A percentile compares a stretch with the other conserved stretches of the same genome.
phyloP scores from a whole-genome alignment of 306 rosid genomes.

The Purshia tridentata region DNA sequence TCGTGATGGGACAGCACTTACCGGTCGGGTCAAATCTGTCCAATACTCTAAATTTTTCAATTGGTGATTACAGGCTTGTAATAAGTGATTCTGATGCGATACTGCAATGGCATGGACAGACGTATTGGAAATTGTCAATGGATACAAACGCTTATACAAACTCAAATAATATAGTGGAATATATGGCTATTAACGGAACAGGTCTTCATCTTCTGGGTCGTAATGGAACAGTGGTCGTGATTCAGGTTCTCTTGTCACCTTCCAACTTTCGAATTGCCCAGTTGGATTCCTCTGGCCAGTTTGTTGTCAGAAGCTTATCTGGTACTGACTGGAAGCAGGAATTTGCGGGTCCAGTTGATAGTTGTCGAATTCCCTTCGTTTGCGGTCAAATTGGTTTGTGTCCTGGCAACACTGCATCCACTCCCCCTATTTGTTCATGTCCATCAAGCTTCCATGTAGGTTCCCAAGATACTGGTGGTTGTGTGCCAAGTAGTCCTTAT shows the following conservation, averaged over 20 bases:
- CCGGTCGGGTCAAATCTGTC: constrained; percentile 52
- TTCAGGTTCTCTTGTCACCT: constrained; percentile 44
- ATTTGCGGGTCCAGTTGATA: constrained; percentile 53
- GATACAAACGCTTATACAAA: constrained; percentile 36
- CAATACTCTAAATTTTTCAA: constrained; percentile 45
- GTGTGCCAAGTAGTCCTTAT: constrained; percentile 61
- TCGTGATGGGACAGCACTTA: constrained; percentile 69
- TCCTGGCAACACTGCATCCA: constrained; percentile 30
- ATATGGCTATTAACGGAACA: constrained; percentile 55
- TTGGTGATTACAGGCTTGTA: constrained; percentile 49
- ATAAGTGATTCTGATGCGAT: constrained; percentile 57
- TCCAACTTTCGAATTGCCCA: constrained; percentile 56
- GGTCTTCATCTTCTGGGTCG: constrained; percentile 63
- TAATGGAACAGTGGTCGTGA: constrained; percentile 44
- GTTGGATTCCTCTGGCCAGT: constrained; percentile 56
- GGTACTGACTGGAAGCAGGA: constrained; percentile 48
- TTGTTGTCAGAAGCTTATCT: constrained; percentile 57
- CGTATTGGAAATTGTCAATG: constrained; percentile 78
- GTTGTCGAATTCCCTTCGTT: constrained; percentile 60
- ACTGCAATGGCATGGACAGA: constrained; percentile 71
- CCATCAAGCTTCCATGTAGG: constrained; percentile 52
- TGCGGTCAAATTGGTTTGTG: constrained; percentile 77
- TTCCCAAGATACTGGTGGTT: constrained; percentile 43
- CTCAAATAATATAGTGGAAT: constrained; percentile 43
- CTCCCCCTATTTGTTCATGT: constrained; percentile 63